A percentile compares a stretch with the other conserved stretches of the same genome.
phyloP scores from a whole-genome alignment of 2,329 filamentous ascomycete species.

The Acarospora socialis region DNA sequence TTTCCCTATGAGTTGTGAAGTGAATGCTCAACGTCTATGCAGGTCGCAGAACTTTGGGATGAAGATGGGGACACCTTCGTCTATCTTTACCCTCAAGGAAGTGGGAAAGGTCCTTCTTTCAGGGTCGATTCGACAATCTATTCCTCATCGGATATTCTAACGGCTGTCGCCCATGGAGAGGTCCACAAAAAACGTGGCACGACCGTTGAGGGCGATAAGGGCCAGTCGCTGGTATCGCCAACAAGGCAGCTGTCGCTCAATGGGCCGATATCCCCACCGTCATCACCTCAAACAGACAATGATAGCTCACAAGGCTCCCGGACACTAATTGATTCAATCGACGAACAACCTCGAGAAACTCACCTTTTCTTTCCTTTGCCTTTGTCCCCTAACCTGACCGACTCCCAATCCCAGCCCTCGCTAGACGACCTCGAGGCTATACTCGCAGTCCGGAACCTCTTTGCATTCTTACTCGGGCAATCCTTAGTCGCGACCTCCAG shows the following conservation, averaged over 20 bases:
- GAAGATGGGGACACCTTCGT: slow-evolving; percentile 47
- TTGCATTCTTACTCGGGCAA: slow-evolving; percentile 49
- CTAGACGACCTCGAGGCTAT: slow-evolving; percentile 41
- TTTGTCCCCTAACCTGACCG: slow-evolving; percentile 36
- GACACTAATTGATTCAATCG: slow-evolving; percentile 33
- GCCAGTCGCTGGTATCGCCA: slow-evolving; percentile 20
- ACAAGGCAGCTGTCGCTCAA: slow-evolving; percentile 18
- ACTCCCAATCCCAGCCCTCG: slow-evolving; percentile 21
- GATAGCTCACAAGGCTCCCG: slow-evolving; percentile 34
- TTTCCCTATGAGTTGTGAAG: not conserved
- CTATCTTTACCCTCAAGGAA: slow-evolving; percentile 45
- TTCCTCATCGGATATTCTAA: slow-evolving; percentile 41
- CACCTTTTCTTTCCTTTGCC: slow-evolving; percentile 46
- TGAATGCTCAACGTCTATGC: slow-evolving; percentile 3
- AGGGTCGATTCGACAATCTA: slow-evolving; percentile 45
- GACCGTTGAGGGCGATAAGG: slow-evolving; percentile 20
- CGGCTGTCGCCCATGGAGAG: slow-evolving; percentile 38
- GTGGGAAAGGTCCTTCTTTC: slow-evolving; percentile 45
- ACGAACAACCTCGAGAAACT: slow-evolving; percentile 34
- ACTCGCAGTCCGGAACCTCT: slow-evolving; percentile 47
- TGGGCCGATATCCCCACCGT: slow-evolving; percentile 16
- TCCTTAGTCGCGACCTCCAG: slow-evolving; percentile 44
- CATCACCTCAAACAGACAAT: slow-evolving; percentile 11
- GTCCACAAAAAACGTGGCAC: slow-evolving; percentile 30
- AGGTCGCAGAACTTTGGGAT: slow-evolving; percentile 48